Percentiles rank a stretch among this genome's conserved stretches.
These are phyloP conservation scores for Asterophora lycoperdoides DNA, from an alignment of 768 basidiomycete species.

Conservation along the genomic window DNA sequence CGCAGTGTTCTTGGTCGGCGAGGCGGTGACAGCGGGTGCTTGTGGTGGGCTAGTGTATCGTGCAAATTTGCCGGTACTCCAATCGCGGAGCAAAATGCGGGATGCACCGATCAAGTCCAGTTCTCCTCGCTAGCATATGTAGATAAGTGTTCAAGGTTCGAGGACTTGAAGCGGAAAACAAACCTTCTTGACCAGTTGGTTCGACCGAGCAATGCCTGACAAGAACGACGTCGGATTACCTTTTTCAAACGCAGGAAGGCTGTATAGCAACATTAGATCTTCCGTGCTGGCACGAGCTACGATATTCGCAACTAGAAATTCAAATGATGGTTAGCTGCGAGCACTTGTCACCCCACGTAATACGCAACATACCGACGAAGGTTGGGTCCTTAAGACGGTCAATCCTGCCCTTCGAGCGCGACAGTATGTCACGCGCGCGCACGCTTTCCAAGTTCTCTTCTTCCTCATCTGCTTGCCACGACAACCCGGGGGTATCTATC, in stretches of 20 bases:
- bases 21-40: conserved; percentile 10
- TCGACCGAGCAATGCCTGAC: conserved; percentile 67
- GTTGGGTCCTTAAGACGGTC: conserved; percentile 81
- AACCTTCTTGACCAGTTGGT: conserved; percentile 77
- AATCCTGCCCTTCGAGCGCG: conserved; percentile 75
- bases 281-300: conserved; percentile 64
- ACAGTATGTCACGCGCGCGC: conserved; percentile 68
- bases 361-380: conserved; percentile 52
- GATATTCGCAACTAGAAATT: conserved; percentile 59
- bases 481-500: conserved; percentile 88
- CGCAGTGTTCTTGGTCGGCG: conserved; percentile 6
- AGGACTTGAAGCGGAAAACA: conserved; percentile 10
- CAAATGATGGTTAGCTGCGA: conserved; percentile 8
- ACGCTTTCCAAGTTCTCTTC: conserved; percentile 34
- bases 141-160: conserved; percentile 11
- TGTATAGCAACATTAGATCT: conserved; percentile 89
- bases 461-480: conserved; percentile 42
- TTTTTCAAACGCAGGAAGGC: conserved; percentile 69
- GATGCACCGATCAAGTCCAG: conserved; percentile 72
- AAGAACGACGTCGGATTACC: conserved; percentile 74
- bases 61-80: conserved; percentile 70
- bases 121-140: conserved; percentile 53
- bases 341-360: neutral
- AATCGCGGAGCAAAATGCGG: conserved; percentile 78
- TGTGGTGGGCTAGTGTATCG: conserved; percentile 61